Conservation (phyloP, 331 rosid species). For the Dryas integrifolia region DNA sequence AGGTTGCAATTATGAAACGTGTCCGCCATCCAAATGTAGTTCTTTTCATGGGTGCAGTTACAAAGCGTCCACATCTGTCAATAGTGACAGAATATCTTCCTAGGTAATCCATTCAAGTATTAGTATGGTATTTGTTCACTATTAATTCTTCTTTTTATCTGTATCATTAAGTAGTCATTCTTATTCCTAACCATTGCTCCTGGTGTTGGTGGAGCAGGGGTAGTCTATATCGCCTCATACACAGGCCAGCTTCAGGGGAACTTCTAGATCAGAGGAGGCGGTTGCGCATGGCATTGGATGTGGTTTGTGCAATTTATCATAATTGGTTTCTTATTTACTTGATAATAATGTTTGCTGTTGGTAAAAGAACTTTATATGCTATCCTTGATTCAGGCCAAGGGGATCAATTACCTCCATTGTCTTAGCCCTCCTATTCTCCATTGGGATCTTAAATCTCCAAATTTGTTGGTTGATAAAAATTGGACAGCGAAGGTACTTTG, state of each 20-base stretch:
- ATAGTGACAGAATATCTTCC: constrained; percentile 93
- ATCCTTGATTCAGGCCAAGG: constrained; percentile 73
- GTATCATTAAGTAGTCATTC: not conserved
- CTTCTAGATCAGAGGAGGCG: constrained; percentile 73
- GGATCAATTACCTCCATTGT: constrained; percentile 94
- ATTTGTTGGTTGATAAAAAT: constrained; percentile 86
- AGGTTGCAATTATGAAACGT: constrained; percentile 99
- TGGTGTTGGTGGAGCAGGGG: constrained; percentile 54
- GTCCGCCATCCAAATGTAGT: constrained; percentile 97
- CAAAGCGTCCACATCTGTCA: constrained; percentile 82
- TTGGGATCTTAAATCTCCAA: constrained; percentile 99
- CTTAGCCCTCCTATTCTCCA: constrained; percentile 86
- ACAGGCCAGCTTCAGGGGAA: constrained; percentile 86
- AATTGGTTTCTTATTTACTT: not conserved
- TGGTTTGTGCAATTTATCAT: constrained; percentile 48
- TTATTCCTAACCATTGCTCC: constrained; percentile 10
- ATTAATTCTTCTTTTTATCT: not conserved
- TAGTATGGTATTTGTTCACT: not conserved
- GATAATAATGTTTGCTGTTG: not conserved
- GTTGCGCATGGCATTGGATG: constrained; percentile 87
- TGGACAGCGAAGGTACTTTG: constrained; percentile 81
- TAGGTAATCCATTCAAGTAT: constrained; percentile 41
- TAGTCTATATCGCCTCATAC: constrained; percentile 82
- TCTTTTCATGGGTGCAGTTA: constrained; percentile 98
- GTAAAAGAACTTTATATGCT: not conserved